A percentile compares a stretch with the other conserved stretches of the same genome.
These are phyloP conservation scores for Allomyces javanicus DNA, from an alignment of 192 early-diverging fungal species.

Conservation along the genomic window DNA sequence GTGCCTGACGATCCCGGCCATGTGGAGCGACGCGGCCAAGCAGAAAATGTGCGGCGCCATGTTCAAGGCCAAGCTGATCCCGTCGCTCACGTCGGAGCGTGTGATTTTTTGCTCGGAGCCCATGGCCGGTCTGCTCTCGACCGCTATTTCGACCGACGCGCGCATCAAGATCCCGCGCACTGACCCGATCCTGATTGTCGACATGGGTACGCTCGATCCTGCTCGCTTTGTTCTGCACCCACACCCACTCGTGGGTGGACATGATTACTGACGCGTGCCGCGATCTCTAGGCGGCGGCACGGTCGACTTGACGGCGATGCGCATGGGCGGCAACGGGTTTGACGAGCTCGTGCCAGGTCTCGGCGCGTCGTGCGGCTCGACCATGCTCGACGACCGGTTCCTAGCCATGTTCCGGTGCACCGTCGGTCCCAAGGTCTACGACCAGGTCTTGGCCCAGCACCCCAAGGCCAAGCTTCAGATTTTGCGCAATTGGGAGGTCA, in stretches of 20 bases:
- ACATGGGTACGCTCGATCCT: not conserved
- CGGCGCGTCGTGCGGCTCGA: no score
- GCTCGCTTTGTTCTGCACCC: no score
- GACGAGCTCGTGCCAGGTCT: not conserved
- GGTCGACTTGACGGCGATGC: not conserved
- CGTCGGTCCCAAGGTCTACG: not conserved
- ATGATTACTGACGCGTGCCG: no score
- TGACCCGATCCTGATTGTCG: not conserved
- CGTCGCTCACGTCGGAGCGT: not conserved
- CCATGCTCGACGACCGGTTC: not conserved
- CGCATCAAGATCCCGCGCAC: not conserved
- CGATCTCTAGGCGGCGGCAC: no score
- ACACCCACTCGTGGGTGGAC: no score
- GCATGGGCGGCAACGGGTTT: not conserved
- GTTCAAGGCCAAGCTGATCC: not conserved
- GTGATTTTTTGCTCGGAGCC: not conserved
- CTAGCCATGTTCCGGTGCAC: not conserved
- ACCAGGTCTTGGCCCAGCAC: not conserved
- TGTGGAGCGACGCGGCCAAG: not conserved
- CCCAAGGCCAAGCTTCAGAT: not conserved
- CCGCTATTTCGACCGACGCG: not conserved
- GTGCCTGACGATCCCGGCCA: not conserved
- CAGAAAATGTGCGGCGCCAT: not conserved
- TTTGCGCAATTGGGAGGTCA: not conserved
- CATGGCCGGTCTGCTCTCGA: not conserved